Percentiles rank a stretch among this genome's conserved stretches.
phyloP scores from a whole-genome alignment of 805 yeast genomes.

The Kluyveromyces wickerhamii region DNA sequence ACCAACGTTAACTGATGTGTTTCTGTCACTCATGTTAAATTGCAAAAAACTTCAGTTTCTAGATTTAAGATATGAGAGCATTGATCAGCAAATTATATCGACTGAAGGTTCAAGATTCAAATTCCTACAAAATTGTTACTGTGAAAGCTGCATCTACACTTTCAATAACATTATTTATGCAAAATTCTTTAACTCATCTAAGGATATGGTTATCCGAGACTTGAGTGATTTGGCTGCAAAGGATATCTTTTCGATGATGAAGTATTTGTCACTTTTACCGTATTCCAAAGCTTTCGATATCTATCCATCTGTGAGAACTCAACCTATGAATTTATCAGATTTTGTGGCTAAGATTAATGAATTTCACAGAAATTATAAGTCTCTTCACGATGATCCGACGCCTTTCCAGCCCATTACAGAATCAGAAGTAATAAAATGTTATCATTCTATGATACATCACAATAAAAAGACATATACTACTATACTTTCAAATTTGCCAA shows the following conservation, averaged over 20 bases:
- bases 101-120: slow-evolving; percentile 21
- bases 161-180: slow-evolving; percentile 27
- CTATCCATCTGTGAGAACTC: slow-evolving; percentile 37
- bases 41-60: slow-evolving; percentile 31
- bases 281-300: slow-evolving; percentile 38
- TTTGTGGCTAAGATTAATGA: slow-evolving; percentile 24
- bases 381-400: slow-evolving; percentile 6
- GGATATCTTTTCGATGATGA: slow-evolving; percentile 33
- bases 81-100: slow-evolving; percentile 26
- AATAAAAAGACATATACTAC: slow-evolving; percentile 30
- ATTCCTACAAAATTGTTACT: slow-evolving; percentile 27
- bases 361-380: slow-evolving; percentile 5
- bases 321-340: slow-evolving; percentile 30
- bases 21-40: slow-evolving; percentile 28
- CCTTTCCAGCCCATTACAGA: slow-evolving; percentile 27
- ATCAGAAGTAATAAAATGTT: slow-evolving; percentile 29
- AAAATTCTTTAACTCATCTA: slow-evolving; percentile 29
- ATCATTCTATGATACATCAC: slow-evolving; percentile 34
- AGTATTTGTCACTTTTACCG: slow-evolving; percentile 31
- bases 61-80: slow-evolving; percentile 32
- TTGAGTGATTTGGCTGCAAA: slow-evolving; percentile 26
- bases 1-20: slow-evolving; percentile 28
- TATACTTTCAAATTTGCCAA: slow-evolving; percentile 28
- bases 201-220: slow-evolving; percentile 22
- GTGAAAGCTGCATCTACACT: slow-evolving; percentile 24